A percentile compares a stretch with the other conserved stretches of the same genome.
phyloP scores from a whole-genome alignment of 352 stramenopile species.

The Globisporangium barbulae region DNA sequence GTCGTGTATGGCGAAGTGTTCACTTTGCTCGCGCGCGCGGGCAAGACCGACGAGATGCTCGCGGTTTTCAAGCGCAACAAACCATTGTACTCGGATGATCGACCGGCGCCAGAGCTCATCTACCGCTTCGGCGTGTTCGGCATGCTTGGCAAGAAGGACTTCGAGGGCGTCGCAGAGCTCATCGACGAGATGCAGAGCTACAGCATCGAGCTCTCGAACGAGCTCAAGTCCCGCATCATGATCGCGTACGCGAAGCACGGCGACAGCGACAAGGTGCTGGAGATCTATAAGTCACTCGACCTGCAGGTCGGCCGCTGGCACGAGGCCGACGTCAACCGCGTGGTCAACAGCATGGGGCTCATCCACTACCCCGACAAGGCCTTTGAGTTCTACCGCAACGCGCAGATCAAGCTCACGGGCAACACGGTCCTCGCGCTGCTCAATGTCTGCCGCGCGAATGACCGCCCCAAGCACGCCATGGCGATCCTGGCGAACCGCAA shows the following conservation, averaged over 20 bases:
- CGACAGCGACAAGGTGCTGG: conserved; percentile 32
- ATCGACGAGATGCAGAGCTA: conserved; percentile 34
- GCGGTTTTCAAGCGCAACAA: conserved; percentile 31
- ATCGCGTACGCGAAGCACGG: conserved; percentile 32
- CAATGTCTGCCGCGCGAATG: conserved; percentile 37
- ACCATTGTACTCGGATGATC: conserved; percentile 23
- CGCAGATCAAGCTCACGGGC: conserved; percentile 36
- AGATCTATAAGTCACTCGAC: conserved; percentile 29
- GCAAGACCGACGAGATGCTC: conserved; percentile 22
- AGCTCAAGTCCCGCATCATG: conserved; percentile 45
- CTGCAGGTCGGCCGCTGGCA: conserved; percentile 36
- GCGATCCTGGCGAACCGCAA: conserved; percentile 52
- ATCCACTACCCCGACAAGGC: conserved; percentile 32
- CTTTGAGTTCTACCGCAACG: conserved; percentile 62
- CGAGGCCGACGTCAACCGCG: conserved; percentile 41
- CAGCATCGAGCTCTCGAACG: conserved; percentile 30
- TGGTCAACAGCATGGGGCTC: conserved; percentile 45
- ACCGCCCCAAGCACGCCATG: conserved; percentile 37
- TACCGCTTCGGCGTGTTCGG: conserved; percentile 54
- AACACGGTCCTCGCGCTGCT: conserved; percentile 48
- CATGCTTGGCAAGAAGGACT: conserved; percentile 35
- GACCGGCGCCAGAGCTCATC: conserved; percentile 42
- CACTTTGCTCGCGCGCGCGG: conserved; percentile 22
- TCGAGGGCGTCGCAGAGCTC: conserved; percentile 24
- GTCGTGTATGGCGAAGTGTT: conserved; percentile 48